phyloP scores from a whole-genome alignment of 2,329 filamentous ascomycete species.

The Didymella keratinophila region DNA sequence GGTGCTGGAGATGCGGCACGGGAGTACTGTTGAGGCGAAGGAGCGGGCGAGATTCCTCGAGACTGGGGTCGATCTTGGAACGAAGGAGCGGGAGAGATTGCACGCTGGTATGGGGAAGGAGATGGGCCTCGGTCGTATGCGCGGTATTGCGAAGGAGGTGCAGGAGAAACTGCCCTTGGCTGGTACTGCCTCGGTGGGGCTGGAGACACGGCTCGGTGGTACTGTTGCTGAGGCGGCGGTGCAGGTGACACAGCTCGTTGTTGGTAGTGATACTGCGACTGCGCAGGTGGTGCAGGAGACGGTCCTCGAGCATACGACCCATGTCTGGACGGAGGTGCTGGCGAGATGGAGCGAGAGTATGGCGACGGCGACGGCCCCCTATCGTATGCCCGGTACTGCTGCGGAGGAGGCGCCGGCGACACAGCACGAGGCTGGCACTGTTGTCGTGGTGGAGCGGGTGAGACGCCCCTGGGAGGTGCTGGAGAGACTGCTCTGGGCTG shows the following conservation, averaged over 20 bases:
- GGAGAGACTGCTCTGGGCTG: constrained; percentile 39
- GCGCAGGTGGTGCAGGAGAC: constrained; percentile 39
- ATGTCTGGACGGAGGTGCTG: constrained; percentile 32
- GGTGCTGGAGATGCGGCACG: constrained; percentile 45
- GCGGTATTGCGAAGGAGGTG: constrained; percentile 37
- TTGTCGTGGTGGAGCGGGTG: constrained; percentile 28
- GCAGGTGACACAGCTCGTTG: constrained; percentile 40
- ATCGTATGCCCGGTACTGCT: constrained; percentile 34
- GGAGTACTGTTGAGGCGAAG: constrained; percentile 39
- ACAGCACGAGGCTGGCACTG: constrained; percentile 18
- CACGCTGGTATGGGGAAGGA: constrained; percentile 43
- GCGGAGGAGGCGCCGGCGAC: constrained; percentile 37
- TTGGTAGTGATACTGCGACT: constrained; percentile 28
- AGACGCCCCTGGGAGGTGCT: constrained; percentile 35
- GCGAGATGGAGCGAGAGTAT: constrained; percentile 27
- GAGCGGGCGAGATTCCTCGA: constrained; percentile 42
- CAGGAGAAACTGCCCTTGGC: constrained; percentile 38
- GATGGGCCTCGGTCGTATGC: constrained; percentile 37
- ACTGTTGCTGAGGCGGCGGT: constrained; percentile 25
- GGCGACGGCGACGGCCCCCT: constrained; percentile 27
- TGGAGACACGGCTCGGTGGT: constrained; percentile 30
- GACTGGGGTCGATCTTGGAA: constrained; percentile 34
- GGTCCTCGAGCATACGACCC: constrained; percentile 15
- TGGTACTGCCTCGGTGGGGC: constrained; percentile 35
- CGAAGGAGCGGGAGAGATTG: constrained; percentile 41